Evolutionary conservation across 1,139 yeast genomes (phyloP).

Genomic region (Chernovozyma aurita): DNA sequence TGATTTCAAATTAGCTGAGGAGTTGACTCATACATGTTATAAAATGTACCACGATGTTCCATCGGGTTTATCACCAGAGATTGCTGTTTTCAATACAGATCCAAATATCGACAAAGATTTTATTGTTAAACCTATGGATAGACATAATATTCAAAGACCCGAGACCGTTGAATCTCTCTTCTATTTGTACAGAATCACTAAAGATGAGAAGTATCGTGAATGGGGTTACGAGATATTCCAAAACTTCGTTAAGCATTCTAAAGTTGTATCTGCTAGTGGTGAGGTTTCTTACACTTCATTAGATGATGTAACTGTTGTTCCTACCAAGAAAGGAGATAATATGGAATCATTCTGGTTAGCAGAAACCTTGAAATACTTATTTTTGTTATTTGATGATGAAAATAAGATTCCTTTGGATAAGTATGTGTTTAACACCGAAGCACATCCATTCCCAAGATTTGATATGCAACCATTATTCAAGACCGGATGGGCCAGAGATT

Average conservation of each 20-base stretch:
- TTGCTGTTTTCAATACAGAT: conserved; percentile 67
- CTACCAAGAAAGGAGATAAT: conserved; percentile 58
- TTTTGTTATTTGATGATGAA: conserved; percentile 70
- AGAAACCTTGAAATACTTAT: conserved; percentile 85
- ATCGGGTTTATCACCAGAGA: conserved; percentile 78
- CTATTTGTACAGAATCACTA: conserved; percentile 74
- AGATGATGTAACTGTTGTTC: conserved; percentile 60
- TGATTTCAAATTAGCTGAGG: conserved; percentile 70
- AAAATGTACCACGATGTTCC: conserved; percentile 70
- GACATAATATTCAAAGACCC: conserved; percentile 86
- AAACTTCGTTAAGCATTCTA: conserved; percentile 60
- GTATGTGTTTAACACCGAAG: conserved; percentile 86
- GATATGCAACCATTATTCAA: conserved; percentile 49
- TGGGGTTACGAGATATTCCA: conserved; percentile 90
- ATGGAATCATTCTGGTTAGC: conserved; percentile 95
- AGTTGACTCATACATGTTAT: conserved; percentile 76
- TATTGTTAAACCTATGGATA: conserved; percentile 63
- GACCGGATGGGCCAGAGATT: conserved; percentile 57
- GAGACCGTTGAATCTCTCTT: conserved; percentile 91
- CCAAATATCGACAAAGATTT: conserved; percentile 45
- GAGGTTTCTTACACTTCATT: conserved; percentile 61
- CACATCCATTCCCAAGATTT: conserved; percentile 84
- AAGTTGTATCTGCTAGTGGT: conserved; percentile 43
- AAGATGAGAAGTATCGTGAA: conserved; percentile 74
- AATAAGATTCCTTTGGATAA: conserved; percentile 55